phyloP scores from a whole-genome alignment of 2,329 filamentous ascomycete genomes.

The Monosporascus sp. region DNA sequence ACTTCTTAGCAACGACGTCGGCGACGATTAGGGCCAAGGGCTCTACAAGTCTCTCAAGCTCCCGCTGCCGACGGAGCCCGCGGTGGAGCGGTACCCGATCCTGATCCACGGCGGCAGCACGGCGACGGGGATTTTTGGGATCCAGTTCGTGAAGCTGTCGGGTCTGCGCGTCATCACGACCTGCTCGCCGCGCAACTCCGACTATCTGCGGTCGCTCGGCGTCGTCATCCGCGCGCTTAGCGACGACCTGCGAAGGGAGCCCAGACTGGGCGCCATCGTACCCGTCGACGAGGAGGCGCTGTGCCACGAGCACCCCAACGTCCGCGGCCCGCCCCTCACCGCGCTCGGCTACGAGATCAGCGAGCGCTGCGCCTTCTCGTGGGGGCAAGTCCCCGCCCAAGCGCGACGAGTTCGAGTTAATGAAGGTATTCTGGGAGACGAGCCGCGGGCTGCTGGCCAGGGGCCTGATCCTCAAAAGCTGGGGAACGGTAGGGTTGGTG shows the following conservation, averaged over 20 bases:
- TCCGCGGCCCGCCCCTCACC: slow-evolving; percentile 19
- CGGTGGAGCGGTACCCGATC: slow-evolving; percentile 31
- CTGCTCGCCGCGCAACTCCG: slow-evolving; percentile 31
- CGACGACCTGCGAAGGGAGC: slow-evolving; percentile 20
- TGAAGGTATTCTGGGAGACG: slow-evolving; percentile 31
- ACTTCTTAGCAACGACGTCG: neutral
- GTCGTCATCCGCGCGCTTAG: slow-evolving; percentile 24
- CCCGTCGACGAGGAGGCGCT: slow-evolving; percentile 31
- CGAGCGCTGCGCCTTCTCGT: slow-evolving; percentile 22
- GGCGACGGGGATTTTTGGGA: slow-evolving; percentile 48
- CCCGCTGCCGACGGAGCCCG: slow-evolving; percentile 37
- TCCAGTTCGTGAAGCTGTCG: slow-evolving; percentile 38
- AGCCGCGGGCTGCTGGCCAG: slow-evolving; percentile 26
- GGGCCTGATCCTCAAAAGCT: slow-evolving; percentile 31
- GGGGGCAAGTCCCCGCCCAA: slow-evolving; percentile 12
- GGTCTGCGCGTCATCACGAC: slow-evolving; percentile 35
- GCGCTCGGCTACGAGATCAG: slow-evolving; percentile 37
- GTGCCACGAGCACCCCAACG: slow-evolving; percentile 35
- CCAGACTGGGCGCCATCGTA: slow-evolving; percentile 34
- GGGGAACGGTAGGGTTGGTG: slow-evolving; percentile 30
- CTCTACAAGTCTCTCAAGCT: slow-evolving; percentile 41
- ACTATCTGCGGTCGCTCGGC: slow-evolving; percentile 26
- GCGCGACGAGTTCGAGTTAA: slow-evolving; percentile 29
- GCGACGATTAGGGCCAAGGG: slow-evolving; percentile 33
- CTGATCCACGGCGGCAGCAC: slow-evolving; percentile 46